A percentile compares a stretch with the other conserved stretches of the same genome.
Evolutionary conservation across 2,329 filamentous ascomycete species (phyloP).

Genomic region (Sclerotiophoma versabilis): DNA sequence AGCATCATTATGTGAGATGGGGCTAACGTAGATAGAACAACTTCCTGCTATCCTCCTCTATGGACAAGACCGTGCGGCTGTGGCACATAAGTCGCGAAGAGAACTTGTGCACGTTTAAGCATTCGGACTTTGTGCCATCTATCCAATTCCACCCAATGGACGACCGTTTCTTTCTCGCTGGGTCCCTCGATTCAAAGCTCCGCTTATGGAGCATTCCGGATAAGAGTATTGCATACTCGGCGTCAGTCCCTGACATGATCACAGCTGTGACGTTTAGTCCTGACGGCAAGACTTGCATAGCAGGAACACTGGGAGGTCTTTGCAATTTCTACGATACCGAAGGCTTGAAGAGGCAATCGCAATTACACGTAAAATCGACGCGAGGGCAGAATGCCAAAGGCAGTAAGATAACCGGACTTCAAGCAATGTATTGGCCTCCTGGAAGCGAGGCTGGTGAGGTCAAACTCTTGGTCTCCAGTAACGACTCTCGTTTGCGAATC

Average conservation of each 20-base stretch:
- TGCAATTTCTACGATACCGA: conserved; percentile 95
- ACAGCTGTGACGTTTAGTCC: conserved; percentile 94
- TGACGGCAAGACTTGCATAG: conserved; percentile 88
- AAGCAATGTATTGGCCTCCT: conserved; percentile 70
- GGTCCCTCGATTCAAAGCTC: conserved; percentile 86
- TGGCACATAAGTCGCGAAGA: conserved; percentile 90
- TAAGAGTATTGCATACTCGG: conserved; percentile 86
- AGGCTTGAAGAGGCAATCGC: conserved; percentile 80
- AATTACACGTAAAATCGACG: conserved; percentile 92
- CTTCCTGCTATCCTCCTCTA: conserved; percentile 91
- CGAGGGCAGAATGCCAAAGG: conserved; percentile 93
- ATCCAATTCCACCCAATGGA: conserved; percentile 94
- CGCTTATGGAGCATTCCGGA: conserved; percentile 97
- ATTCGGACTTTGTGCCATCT: conserved; percentile 93
- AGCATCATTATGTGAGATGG: background rate
- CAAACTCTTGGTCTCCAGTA: conserved; percentile 90
- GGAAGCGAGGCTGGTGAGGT: conserved; percentile 68
- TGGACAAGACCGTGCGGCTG: conserved; percentile 95
- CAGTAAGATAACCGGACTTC: conserved; percentile 96
- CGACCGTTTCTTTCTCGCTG: conserved; percentile 95
- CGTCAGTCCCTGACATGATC: conserved; percentile 81
- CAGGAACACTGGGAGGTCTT: conserved; percentile 82
- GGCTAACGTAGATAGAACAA: conserved; percentile 68
- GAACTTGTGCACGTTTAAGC: conserved; percentile 91
- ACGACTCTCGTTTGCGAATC: conserved; percentile 88